A percentile compares a stretch with the other conserved stretches of the same genome.
Evolutionary conservation across 78 protist species (phyloP).

Genomic region (Dictyostelium intermedium): DNA sequence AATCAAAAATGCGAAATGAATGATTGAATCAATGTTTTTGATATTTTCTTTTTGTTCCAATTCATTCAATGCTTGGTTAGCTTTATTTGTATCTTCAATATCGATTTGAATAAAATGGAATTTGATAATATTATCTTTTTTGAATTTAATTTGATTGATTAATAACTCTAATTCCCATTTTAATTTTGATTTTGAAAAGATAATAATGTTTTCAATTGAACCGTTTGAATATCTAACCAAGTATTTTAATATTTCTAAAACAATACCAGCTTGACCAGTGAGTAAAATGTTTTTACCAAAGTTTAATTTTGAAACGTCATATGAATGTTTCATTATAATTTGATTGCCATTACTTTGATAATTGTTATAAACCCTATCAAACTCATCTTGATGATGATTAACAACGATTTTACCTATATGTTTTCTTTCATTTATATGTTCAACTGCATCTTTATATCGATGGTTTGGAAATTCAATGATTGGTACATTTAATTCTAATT

Average conservation of each 20-base stretch:
- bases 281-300: conserved; percentile 4
- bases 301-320: background rate
- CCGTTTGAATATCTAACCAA: background rate
- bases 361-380: background rate
- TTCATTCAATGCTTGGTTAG: background rate
- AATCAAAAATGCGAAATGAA: background rate
- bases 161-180: conserved; percentile 37
- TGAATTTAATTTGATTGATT: conserved; percentile 15
- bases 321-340: background rate
- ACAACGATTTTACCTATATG: conserved; percentile 59
- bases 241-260: conserved; percentile 12
- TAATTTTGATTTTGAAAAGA: conserved; percentile 21
- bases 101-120: conserved; percentile 3
- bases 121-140: background rate
- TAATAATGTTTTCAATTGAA: conserved; percentile 2
- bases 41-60: background rate
- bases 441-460: background rate
- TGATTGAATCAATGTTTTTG: background rate
- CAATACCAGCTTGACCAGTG: conserved; percentile 73
- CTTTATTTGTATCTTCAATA: background rate
- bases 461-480: background rate
- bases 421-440: conserved; percentile 2
- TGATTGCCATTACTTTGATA: background rate
- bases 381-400: background rate
- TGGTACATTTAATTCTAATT: background rate